Conservation (phyloP, 2,329 filamentous ascomycete genomes). For the Scytalidium sp. region DNA sequence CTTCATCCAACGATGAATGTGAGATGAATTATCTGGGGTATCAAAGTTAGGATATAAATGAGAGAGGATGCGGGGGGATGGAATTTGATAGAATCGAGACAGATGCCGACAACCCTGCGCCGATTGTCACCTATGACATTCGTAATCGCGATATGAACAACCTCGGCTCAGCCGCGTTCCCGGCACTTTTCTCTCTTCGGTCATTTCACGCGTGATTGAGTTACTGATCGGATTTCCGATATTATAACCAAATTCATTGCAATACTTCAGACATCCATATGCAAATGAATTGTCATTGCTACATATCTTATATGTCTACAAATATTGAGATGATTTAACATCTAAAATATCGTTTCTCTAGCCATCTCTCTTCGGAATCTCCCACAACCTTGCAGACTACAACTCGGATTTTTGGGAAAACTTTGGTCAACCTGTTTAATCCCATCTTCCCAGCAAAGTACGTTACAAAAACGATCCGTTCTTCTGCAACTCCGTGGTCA, state of each 20-base stretch:
- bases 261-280: background rate
- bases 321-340: conserved; percentile 49
- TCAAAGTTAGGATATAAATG: background rate
- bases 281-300: background rate
- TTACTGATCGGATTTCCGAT: no score
- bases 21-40: background rate
- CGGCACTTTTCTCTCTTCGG: background rate
- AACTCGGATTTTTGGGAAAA: conserved; percentile 83
- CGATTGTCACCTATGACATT: background rate
- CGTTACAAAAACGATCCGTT: conserved; percentile 87
- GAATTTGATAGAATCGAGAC: background rate
- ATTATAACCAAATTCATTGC: no score
- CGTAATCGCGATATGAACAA: background rate
- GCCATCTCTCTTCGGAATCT: conserved; percentile 83
- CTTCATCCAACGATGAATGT: background rate
- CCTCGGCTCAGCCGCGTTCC: background rate
- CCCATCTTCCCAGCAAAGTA: conserved; percentile 86
- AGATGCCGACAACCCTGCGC: background rate
- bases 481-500: conserved; percentile 84
- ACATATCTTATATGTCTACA: no score
- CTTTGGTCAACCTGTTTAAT: conserved; percentile 78
- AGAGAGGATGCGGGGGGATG: background rate
- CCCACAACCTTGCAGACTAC: conserved; percentile 80
- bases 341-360: conserved; percentile 87
- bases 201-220: no score